A percentile compares a stretch with the other conserved stretches of the same genome.
These are phyloP conservation scores for Leccinum laetum DNA, from an alignment of 1,284 basidiomycete genomes.

Conservation along the genomic window DNA sequence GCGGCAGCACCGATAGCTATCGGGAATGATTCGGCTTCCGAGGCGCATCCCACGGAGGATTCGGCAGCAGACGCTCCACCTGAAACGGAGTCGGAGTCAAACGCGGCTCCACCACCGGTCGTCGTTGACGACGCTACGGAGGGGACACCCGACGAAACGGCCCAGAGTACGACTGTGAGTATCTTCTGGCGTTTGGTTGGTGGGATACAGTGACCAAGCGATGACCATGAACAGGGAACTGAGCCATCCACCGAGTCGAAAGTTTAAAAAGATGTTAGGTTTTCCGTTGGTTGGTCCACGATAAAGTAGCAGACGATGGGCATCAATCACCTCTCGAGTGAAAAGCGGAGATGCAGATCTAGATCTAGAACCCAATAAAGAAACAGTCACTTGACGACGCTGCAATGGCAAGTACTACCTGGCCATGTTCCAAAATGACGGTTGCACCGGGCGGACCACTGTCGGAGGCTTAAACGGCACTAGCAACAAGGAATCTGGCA, in stretches of 20 bases:
- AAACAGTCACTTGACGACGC: neutral
- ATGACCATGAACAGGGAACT: conserved; percentile 4
- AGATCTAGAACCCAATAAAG: neutral
- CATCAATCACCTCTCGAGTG: neutral
- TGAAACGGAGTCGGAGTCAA: neutral
- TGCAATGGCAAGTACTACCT: neutral
- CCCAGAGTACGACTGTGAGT: conserved; percentile 17
- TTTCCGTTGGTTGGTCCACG: neutral
- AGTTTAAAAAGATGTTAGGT: conserved; percentile 9
- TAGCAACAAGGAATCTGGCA: neutral
- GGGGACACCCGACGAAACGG: conserved; percentile 7
- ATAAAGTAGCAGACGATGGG: conserved; percentile 5
- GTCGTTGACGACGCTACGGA: conserved; percentile 5
- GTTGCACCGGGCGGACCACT: neutral
- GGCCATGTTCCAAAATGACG: neutral
- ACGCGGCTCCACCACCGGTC: neutral
- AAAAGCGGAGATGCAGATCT: neutral
- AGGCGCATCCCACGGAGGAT: conserved; percentile 2
- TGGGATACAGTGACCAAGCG: conserved; percentile 8
- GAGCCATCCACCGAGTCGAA: conserved; percentile 2
- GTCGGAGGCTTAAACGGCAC: neutral
- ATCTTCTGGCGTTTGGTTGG: neutral
- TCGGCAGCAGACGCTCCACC: neutral
- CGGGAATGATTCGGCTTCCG: conserved; percentile 1
- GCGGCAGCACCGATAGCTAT: neutral